Percentiles rank a stretch among this genome's conserved stretches.
phyloP scores from a whole-genome alignment of 495 filamentous ascomycete species.

The Podospora fimiseda region DNA sequence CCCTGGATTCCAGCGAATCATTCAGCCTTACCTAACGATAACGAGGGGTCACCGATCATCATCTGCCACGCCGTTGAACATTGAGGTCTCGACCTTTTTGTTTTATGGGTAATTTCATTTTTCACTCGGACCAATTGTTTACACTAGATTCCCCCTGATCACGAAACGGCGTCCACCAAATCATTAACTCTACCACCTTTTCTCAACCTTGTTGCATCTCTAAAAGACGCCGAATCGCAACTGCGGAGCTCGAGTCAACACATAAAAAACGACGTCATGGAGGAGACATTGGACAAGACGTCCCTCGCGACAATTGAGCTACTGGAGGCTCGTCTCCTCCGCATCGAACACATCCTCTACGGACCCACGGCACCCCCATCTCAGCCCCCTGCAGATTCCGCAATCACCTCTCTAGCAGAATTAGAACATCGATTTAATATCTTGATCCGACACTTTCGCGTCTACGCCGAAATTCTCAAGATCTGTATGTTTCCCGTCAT shows the following conservation, averaged over 20 bases:
- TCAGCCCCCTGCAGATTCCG: constrained; percentile 36
- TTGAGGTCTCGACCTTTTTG: neutral
- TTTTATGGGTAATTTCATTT: neutral
- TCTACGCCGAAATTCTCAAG: constrained; percentile 44
- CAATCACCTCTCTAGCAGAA: constrained; percentile 49
- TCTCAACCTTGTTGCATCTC: no score
- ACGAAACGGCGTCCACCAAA: no score
- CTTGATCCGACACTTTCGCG: constrained; percentile 34
- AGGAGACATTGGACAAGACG: constrained; percentile 44
- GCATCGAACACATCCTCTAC: constrained; percentile 68
- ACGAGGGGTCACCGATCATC: neutral
- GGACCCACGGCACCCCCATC: constrained; percentile 40
- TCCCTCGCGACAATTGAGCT: constrained; percentile 62
- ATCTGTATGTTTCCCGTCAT: constrained; percentile 32
- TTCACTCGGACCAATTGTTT: neutral
- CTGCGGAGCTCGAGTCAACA: neutral
- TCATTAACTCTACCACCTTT: no score
- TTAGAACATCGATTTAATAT: constrained; percentile 52
- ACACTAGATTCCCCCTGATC: neutral
- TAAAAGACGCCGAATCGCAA: neutral
- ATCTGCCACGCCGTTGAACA: constrained; percentile 2
- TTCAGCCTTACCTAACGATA: constrained; percentile 4
- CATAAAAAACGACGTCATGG: constrained; percentile 29
- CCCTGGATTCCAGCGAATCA: neutral
- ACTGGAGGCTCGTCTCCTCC: constrained; percentile 67